A percentile compares a stretch with the other conserved stretches of the same genome.
Conservation (phyloP, 1,139 yeast genomes). For the Taphrina populina region DNA sequence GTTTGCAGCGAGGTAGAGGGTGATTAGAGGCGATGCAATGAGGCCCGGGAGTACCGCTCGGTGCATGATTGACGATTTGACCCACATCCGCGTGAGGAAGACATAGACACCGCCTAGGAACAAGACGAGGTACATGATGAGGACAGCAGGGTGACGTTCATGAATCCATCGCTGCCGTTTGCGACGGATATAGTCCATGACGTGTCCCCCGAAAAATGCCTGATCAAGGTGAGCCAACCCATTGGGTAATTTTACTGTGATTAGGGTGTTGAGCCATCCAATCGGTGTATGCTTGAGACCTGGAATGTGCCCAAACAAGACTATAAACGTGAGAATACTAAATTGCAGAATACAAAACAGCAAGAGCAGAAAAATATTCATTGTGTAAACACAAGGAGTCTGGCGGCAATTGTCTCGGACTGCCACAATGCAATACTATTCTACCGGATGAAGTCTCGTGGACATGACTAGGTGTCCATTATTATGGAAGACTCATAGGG, state of each 20-base stretch:
- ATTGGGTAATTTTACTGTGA: conserved; percentile 36
- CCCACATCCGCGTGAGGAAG: conserved; percentile 47
- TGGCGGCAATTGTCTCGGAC: no score
- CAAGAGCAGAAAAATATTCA: conserved; percentile 17
- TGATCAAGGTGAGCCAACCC: conserved; percentile 35
- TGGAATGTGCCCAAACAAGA: conserved; percentile 40
- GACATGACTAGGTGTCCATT: no score
- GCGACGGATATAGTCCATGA: conserved; percentile 29
- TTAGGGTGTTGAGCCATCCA: conserved; percentile 14
- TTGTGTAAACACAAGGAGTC: no score
- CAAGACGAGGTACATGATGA: conserved; percentile 33
- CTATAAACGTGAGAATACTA: conserved; percentile 36
- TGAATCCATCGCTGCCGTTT: conserved; percentile 36
- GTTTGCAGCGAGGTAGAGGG: conserved; percentile 53
- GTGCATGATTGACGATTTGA: conserved; percentile 46
- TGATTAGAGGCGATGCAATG: conserved; percentile 47
- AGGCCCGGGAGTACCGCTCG: conserved; percentile 42
- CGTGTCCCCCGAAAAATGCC: conserved; percentile 39
- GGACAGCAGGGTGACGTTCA: conserved; percentile 39
- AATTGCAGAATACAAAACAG: conserved; percentile 27
- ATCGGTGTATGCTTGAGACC: conserved; percentile 37
- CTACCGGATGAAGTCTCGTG: no score
- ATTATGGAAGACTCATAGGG: no score
- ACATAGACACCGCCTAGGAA: conserved; percentile 15
- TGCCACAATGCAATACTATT: no score